Conservation (phyloP, 192 early-diverging fungal species). For the Coemansia sp. region DNA sequence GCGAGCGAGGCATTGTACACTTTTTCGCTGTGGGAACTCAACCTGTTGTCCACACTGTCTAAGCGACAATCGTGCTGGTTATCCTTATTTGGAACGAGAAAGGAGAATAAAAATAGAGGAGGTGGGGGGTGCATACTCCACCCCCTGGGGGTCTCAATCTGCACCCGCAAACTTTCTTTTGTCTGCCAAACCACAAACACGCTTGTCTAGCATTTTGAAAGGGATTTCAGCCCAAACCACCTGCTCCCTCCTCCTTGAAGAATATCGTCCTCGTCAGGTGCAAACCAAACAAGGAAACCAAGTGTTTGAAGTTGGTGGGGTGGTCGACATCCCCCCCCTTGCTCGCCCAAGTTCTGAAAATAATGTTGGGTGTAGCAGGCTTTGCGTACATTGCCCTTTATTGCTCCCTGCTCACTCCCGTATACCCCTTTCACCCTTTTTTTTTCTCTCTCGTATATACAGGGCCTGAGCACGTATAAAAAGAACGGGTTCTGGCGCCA, state of each 20-base stretch:
- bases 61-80: background rate
- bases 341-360: too few species aligned
- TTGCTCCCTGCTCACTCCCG: background rate
- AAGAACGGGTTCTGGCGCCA: background rate
- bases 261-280: too few species aligned
- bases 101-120: background rate
- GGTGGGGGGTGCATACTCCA: background rate
- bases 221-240: background rate
- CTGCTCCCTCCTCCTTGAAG: background rate
- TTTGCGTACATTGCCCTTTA: background rate
- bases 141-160: too few species aligned
- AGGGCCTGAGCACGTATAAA: background rate
- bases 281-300: background rate
- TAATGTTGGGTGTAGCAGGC: too few species aligned
- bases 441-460: background rate
- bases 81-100: background rate
- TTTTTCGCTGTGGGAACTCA: too few species aligned
- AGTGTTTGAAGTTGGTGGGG: too few species aligned
- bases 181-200: too few species aligned
- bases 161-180: too few species aligned
- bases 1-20: too few species aligned
- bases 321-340: background rate
- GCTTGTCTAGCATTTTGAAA: background rate
- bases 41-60: too few species aligned
- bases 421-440: background rate